phyloP scores from a whole-genome alignment of 2,329 filamentous ascomycete species.

The Hymenoscyphus repandus region DNA sequence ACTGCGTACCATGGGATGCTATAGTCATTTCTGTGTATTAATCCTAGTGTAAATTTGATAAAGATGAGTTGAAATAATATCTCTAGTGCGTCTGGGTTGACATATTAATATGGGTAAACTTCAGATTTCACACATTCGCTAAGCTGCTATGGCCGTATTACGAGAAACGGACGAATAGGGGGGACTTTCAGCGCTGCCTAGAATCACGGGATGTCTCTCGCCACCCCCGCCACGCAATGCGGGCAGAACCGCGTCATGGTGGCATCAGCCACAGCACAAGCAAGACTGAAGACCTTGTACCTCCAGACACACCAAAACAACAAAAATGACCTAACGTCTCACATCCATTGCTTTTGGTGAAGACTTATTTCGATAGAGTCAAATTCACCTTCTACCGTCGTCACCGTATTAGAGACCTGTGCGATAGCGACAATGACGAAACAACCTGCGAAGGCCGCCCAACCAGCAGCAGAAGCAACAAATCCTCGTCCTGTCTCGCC shows the following conservation, averaged over 20 bases:
- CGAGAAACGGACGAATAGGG: no score
- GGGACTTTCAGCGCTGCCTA: neutral
- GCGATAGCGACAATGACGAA: constrained; percentile 5
- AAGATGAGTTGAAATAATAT: no score
- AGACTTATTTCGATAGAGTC: neutral
- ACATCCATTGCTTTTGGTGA: neutral
- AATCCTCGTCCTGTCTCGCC: constrained; percentile 55
- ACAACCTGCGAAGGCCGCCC: neutral
- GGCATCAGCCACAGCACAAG: neutral
- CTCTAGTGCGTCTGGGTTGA: no score
- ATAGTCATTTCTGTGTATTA: no score
- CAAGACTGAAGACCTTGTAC: neutral
- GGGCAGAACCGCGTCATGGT: constrained; percentile 4
- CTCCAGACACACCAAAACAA: neutral
- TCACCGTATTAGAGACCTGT: neutral
- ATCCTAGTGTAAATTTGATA: no score
- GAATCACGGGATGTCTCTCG: constrained; percentile 1
- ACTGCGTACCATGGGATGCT: no score
- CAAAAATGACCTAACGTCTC: neutral
- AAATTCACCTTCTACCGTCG: neutral
- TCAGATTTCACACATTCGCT: no score
- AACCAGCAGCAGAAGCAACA: neutral
- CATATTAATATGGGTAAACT: no score
- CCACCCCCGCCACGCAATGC: constrained; percentile 1
- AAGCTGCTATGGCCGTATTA: no score